phyloP scores from a whole-genome alignment of 192 early-diverging fungal species.

The Chytriomyces sp. region DNA sequence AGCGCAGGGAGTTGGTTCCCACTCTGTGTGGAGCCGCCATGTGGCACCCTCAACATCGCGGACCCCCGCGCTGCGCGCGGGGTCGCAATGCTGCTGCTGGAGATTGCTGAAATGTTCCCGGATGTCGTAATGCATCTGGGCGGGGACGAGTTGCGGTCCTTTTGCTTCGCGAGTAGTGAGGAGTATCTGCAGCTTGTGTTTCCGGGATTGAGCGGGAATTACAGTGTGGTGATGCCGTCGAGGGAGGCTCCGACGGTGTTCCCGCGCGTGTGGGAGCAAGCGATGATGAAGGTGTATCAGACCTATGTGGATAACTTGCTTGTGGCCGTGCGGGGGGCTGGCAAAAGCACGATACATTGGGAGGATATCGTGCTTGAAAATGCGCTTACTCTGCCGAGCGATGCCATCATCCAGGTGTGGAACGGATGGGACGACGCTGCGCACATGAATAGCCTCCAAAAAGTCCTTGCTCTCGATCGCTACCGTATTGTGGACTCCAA shows the following conservation, averaged over 20 bases:
- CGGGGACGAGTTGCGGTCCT: slow-evolving; percentile 33
- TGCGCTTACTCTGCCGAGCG: background rate
- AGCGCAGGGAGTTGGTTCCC: background rate
- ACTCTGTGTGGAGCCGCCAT: slow-evolving; percentile 63
- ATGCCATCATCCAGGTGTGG: slow-evolving; percentile 18
- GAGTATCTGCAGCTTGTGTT: background rate
- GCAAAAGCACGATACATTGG: slow-evolving; percentile 15
- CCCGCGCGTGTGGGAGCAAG: background rate
- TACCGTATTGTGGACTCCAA: slow-evolving; percentile 20
- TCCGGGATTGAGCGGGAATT: background rate
- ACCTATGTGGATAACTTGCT: background rate
- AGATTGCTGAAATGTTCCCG: slow-evolving; percentile 66
- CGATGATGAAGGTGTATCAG: background rate
- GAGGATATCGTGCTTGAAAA: slow-evolving; percentile 12
- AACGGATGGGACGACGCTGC: background rate
- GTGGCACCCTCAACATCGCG: slow-evolving; percentile 74
- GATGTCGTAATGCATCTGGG: slow-evolving; percentile 78
- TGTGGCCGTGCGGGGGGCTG: background rate
- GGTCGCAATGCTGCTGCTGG: slow-evolving; percentile 64
- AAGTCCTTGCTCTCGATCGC: background rate
- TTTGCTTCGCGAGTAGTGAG: background rate
- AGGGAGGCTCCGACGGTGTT: background rate
- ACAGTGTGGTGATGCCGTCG: background rate
- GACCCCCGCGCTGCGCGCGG: slow-evolving; percentile 60
- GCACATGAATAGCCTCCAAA: background rate